A percentile compares a stretch with the other conserved stretches of the same genome.
phyloP scores from a whole-genome alignment of 2,329 filamentous ascomycete species.

The Sodiomyces alkalinus region DNA sequence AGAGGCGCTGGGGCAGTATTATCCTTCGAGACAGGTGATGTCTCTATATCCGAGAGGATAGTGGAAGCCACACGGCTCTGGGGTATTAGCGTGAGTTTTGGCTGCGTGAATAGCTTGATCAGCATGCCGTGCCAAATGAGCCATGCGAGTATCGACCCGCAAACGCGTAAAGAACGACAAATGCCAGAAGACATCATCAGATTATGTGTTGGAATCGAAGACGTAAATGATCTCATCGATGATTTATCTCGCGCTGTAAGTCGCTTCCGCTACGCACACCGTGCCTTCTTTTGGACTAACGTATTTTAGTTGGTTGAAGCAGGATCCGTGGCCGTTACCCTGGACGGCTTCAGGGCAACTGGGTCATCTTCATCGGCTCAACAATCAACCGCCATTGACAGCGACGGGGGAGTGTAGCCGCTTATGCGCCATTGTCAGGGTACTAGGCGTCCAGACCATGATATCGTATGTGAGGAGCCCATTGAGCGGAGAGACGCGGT shows the following conservation, averaged over 20 bases:
- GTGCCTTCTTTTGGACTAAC: constrained; percentile 10
- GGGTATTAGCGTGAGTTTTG: constrained; percentile 94
- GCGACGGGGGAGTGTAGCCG: no score
- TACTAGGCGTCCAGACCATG: no score
- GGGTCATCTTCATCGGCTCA: no score
- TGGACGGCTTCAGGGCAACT: constrained; percentile 64
- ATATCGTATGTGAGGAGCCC: no score
- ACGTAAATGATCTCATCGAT: constrained; percentile 79
- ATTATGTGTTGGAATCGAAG: constrained; percentile 92
- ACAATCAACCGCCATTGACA: no score
- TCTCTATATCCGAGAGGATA: constrained; percentile 72
- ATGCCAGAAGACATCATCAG: constrained; percentile 96
- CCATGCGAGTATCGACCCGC: constrained; percentile 93
- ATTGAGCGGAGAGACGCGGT: no score
- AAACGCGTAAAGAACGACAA: constrained; percentile 74
- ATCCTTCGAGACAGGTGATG: constrained; percentile 88
- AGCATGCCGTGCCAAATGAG: constrained; percentile 99
- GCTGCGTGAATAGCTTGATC: constrained; percentile 95
- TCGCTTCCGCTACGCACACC: constrained; percentile 11
- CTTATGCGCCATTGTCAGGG: no score
- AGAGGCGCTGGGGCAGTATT: constrained; percentile 87
- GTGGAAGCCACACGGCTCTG: constrained; percentile 85
- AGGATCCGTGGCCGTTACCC: constrained; percentile 73
- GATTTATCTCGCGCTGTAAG: constrained; percentile 82
- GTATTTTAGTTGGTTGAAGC: constrained; percentile 69